Evolutionary conservation across 2,329 filamentous ascomycete genomes (phyloP), one percentile per base, ranked within the genome.

Genomic region (Claviceps sorghi): DNA sequence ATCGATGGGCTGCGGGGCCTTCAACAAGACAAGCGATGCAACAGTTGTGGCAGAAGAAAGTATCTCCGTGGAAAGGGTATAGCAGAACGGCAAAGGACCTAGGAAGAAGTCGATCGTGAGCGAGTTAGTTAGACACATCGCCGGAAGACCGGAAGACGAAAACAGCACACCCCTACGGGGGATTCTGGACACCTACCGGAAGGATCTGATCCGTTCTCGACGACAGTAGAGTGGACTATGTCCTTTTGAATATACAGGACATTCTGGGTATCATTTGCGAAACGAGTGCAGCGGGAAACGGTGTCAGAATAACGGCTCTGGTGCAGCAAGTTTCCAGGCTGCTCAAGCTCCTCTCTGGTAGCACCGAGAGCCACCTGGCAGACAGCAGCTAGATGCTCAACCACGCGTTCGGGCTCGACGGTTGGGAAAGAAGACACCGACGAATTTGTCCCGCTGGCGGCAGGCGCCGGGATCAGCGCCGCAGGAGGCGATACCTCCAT

Each of bases 171-270:
- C 8, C 4, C 3, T 26, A 10, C 9, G 3, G 13, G 10, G 2
- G 36, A n/a, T 4, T 21, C 8, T 7, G 30, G 19, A 32, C 43
- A 59, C 74, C 58, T 65, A 78, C 74, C 65, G 59, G 69, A 60
- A 55, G 69, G 67, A 53, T 71, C 69, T 17, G 68, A 60, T 45
- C 72, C 76, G 57, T 79, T 75, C 53, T 77, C 71, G 42, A 72
- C 62, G 52, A 76, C 67, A 48, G 77, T 73, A 13, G 74, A 73
- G 57, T 76, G 72, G 51, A 78, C 70, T 58, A 83, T 65, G 64
- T 91, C 88, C 70, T 96, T 95, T 65, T 93, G 86, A 57, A 96
- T 84, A 69, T 97, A 97, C 57, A 98, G 74, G 52, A 86, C 88
- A 56, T 84, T 82, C 70, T 95, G 88, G 54, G 85, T 77, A 69